Conservation (phyloP, 352 stramenopile genomes). For the Globisporangium nodosum region DNA sequence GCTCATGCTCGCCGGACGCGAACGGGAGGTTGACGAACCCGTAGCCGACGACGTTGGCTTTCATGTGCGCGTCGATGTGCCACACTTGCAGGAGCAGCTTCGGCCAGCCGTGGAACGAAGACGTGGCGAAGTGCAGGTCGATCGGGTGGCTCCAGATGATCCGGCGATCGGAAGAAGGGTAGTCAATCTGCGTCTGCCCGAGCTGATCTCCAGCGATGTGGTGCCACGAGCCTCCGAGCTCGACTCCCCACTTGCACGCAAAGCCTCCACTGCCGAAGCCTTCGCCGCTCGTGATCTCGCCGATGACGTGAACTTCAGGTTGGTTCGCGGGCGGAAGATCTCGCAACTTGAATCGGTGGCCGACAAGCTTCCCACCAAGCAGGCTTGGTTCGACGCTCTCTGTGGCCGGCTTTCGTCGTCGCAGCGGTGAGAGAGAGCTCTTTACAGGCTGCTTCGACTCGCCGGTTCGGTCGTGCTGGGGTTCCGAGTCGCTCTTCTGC, state of each 20-base stretch:
- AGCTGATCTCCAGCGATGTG: constrained; percentile 54
- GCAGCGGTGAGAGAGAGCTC: background rate
- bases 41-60: constrained; percentile 45
- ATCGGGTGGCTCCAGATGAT: constrained; percentile 60
- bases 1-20: constrained; percentile 35
- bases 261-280: constrained; percentile 40
- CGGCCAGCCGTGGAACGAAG: constrained; percentile 56
- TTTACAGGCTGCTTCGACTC: background rate
- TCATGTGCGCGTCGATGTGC: constrained; percentile 42
- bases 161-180: constrained; percentile 20
- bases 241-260: constrained; percentile 64
- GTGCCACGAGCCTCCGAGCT: constrained; percentile 50
- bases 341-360: constrained; percentile 15
- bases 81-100: constrained; percentile 65
- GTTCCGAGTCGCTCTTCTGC: background rate
- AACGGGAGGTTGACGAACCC: constrained; percentile 59
- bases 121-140: constrained; percentile 58
- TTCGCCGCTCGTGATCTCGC: constrained; percentile 55
- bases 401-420: background rate
- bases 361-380: background rate
- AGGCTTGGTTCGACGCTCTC: background rate
- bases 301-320: constrained; percentile 65
- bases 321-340: constrained; percentile 33
- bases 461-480: background rate
- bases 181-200: constrained; percentile 64